A percentile compares a stretch with the other conserved stretches of the same genome.
Evolutionary conservation across 768 basidiomycete genomes (phyloP).

Genomic region (Mycena pura): DNA sequence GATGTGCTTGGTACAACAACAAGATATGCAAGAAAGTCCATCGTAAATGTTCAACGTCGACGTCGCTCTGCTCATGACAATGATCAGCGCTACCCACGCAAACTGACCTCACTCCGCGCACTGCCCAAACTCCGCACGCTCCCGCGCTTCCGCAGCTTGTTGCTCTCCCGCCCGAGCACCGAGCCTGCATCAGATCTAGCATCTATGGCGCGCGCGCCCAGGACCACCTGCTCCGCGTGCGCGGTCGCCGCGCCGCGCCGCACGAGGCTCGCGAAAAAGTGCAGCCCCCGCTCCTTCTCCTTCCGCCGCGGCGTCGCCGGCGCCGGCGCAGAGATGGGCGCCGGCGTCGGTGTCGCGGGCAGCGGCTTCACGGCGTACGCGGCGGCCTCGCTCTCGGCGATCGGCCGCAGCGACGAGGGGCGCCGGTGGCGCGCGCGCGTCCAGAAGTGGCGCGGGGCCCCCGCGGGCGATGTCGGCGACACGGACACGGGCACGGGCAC

Average conservation of each 20-base stretch:
- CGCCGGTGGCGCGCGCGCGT: constrained; percentile 6
- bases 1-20: too few species aligned
- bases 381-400: constrained; percentile 6
- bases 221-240: not conserved
- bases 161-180: constrained; percentile 1
- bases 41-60: too few species aligned
- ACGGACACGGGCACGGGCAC: not conserved
- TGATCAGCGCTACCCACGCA: too few species aligned
- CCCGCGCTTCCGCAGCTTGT: constrained; percentile 10
- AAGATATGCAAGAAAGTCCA: too few species aligned
- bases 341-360: not conserved
- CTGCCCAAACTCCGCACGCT: constrained; percentile 2
- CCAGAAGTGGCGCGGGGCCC: constrained; percentile 19
- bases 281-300: constrained; percentile 1
- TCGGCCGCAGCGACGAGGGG: constrained; percentile 15
- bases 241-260: constrained; percentile 1
- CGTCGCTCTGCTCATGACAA: too few species aligned
- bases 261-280: constrained; percentile 17
- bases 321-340: not conserved
- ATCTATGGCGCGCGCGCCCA: not conserved
- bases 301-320: not conserved
- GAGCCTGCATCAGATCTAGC: not conserved
- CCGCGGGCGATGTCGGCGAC: not conserved
- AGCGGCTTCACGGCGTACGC: constrained; percentile 2
- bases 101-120: not conserved